Percentiles rank a stretch among this genome's conserved stretches.
Evolutionary conservation across 208 protist species (phyloP).

Genomic region (Herpetomonas tarakana): DNA sequence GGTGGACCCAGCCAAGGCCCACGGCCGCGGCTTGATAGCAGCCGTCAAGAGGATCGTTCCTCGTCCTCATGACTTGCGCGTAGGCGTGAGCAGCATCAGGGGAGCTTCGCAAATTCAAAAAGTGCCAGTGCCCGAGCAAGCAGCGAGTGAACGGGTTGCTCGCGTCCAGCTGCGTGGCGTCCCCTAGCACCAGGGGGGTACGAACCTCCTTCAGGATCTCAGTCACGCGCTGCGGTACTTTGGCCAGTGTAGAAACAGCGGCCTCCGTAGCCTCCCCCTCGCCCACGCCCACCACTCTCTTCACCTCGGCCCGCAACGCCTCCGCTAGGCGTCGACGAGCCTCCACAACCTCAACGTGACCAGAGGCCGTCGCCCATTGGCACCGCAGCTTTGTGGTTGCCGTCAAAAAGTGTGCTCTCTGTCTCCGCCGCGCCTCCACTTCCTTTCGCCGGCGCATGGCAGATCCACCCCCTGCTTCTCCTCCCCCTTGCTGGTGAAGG

Average conservation of each 20-base stretch:
- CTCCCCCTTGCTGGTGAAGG: too few species aligned
- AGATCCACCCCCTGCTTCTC: too few species aligned
- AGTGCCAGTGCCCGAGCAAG: conserved; percentile 34
- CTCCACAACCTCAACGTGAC: background rate
- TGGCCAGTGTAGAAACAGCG: too few species aligned
- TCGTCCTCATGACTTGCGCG: conserved; percentile 14
- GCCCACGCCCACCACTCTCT: background rate
- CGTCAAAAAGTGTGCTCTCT: background rate
- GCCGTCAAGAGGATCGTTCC: conserved; percentile 2
- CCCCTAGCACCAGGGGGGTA: background rate
- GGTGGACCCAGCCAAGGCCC: conserved; percentile 32
- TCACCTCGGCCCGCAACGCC: background rate
- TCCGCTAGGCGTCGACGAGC: background rate
- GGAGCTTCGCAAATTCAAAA: conserved; percentile 20
- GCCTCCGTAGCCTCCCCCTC: background rate
- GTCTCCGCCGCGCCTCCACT: background rate
- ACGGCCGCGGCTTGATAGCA: conserved; percentile 23
- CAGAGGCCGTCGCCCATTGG: background rate
- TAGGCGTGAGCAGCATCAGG: conserved; percentile 38
- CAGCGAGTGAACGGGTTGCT: conserved; percentile 29
- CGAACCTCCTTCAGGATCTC: background rate
- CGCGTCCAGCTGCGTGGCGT: conserved; percentile 24
- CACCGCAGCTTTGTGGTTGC: background rate
- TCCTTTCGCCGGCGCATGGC: background rate
- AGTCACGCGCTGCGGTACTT: background rate